Conservation (phyloP, 2,329 filamentous ascomycete genomes). For the Colletotrichum lindemuthianum region DNA sequence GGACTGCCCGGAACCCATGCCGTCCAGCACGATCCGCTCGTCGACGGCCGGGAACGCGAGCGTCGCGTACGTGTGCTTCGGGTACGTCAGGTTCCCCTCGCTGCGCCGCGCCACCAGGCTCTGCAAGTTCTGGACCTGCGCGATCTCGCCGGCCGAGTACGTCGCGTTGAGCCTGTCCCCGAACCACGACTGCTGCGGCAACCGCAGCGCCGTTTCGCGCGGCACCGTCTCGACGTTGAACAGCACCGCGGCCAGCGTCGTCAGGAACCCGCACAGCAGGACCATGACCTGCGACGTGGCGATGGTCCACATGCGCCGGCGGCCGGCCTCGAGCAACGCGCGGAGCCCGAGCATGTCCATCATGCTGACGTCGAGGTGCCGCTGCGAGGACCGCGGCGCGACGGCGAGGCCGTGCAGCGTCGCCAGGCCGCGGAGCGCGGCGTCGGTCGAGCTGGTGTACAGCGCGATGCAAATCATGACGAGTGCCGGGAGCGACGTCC, state of each 20-base stretch:
- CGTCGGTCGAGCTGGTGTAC: constrained; percentile 15
- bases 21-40: neutral
- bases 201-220: neutral
- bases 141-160: neutral
- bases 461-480: constrained; percentile 16
- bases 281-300: constrained; percentile 2
- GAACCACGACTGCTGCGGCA: constrained; percentile 14
- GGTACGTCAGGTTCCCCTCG: constrained; percentile 7
- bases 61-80: constrained; percentile 4
- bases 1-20: neutral
- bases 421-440: neutral
- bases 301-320: constrained; percentile 2
- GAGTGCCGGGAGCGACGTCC: constrained; percentile 18
- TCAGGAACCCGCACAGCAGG: constrained; percentile 1
- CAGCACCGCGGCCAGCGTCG: constrained; percentile 11
- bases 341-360: constrained; percentile 18
- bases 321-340: neutral
- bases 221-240: constrained; percentile 10
- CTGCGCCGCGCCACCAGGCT: neutral
- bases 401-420: constrained; percentile 11
- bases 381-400: neutral
- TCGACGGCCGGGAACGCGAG: constrained; percentile 6
- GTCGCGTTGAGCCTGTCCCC: neutral
- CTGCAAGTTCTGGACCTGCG: neutral
- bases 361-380: constrained; percentile 8